A percentile compares a stretch with the other conserved stretches of the same genome.
Evolutionary conservation across 2,329 filamentous ascomycete species (phyloP).

Genomic region (Diaporthe humulicola): DNA sequence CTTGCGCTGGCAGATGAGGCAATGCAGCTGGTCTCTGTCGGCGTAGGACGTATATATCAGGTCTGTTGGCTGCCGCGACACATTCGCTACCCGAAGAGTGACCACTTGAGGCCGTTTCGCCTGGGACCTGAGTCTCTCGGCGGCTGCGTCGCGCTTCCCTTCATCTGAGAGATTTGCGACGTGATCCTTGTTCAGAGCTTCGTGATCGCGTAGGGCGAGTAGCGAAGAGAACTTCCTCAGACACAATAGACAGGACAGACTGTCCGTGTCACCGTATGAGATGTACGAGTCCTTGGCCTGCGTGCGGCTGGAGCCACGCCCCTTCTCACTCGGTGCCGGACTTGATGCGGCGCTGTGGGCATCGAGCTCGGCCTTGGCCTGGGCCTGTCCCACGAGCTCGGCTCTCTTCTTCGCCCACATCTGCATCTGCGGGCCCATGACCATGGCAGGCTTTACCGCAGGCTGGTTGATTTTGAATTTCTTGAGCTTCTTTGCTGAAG

Average conservation of each 20-base stretch:
- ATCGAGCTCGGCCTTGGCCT: conserved; percentile 31
- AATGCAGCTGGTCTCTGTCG: conserved; percentile 59
- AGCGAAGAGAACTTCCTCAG: conserved; percentile 68
- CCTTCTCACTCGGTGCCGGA: conserved; percentile 29
- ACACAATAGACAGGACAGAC: conserved; percentile 68
- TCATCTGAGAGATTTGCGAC: conserved; percentile 47
- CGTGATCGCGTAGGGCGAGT: conserved; percentile 70
- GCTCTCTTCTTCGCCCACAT: conserved; percentile 80
- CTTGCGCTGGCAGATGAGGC: conserved; percentile 57
- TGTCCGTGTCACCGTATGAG: conserved; percentile 71
- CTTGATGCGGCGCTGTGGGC: conserved; percentile 43
- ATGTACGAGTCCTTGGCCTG: conserved; percentile 54
- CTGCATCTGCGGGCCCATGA: conserved; percentile 74
- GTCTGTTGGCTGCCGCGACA: conserved; percentile 47
- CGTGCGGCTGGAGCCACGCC: conserved; percentile 18
- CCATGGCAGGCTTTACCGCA: conserved; percentile 62
- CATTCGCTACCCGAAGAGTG: conserved; percentile 43
- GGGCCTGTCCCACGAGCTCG: conserved; percentile 59
- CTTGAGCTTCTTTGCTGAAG: conserved; percentile 65
- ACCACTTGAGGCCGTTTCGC: conserved; percentile 44
- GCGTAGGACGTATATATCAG: conserved; percentile 68
- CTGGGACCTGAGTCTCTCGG: conserved; percentile 42
- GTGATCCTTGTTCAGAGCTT: conserved; percentile 70
- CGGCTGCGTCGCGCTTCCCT: conserved; percentile 42
- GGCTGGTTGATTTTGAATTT: conserved; percentile 62